Evolutionary conservation across 179 eudicot genomes (phyloP), one percentile per base, ranked within the genome.

Genomic region (Camellia oleifera): DNA sequence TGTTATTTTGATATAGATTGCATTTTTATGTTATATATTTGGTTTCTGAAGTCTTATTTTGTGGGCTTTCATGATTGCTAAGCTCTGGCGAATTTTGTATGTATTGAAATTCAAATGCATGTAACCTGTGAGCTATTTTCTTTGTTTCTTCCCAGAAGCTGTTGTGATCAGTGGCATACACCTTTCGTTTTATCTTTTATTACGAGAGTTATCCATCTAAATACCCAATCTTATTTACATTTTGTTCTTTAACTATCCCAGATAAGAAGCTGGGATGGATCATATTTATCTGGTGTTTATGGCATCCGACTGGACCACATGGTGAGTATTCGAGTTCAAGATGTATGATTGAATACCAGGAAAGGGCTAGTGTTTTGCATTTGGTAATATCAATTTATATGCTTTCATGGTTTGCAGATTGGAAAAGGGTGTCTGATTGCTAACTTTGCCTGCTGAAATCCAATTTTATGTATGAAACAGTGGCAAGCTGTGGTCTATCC

Each of bases 401-500:
- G 52, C 60, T 74, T 83, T 79, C 72, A 81, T 84, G 82, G 76
- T 77, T 80, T 89, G 88, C 91, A 86, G 87, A 90, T 86, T 81
- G 84, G 77, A 82, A 85, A 89, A 77, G 62, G 88, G 81, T 86
- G 85, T 85, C 84, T 89, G 84, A 87, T 82, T 87, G 82, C 79
- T 87, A 75, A 83, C 77, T 82, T 87, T 86, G 79, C 86, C 84
- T 87, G 81, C 87, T 90, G 78, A 83, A 83, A 85, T 88, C 87
- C 87, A 85, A 83, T 90, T 91, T 90, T 91, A 74, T 95, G 80
- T 89, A 79, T 89, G 84, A 83, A 88, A 90, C 98, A 96, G 99
- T 90, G 96, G 94, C 92, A 79, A 77, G 93, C 99, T 80, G 83
- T 89, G 89, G 84, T 88, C 75, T 75, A 83, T 72, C 95, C 99